A percentile compares a stretch with the other conserved stretches of the same genome.
These are phyloP conservation scores for Nemania abortiva DNA, from an alignment of 2,329 filamentous ascomycete genomes.

Conservation along the genomic window DNA sequence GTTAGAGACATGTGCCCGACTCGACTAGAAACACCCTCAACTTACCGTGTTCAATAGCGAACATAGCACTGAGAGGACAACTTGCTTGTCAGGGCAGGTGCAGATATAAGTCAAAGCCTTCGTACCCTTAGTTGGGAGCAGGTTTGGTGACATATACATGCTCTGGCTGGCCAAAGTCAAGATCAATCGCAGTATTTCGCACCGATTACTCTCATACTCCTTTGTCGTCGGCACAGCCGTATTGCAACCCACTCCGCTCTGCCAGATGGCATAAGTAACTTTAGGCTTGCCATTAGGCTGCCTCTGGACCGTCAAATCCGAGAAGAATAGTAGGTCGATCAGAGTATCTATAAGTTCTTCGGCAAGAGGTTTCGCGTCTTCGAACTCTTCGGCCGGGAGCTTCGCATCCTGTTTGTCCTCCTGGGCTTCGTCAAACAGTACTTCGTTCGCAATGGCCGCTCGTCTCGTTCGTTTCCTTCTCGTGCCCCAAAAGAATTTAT, in stretches of 20 bases:
- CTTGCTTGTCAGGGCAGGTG: slow-evolving; percentile 88
- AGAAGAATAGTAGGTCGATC: slow-evolving; percentile 90
- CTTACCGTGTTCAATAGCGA: slow-evolving; percentile 92
- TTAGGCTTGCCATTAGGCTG: slow-evolving; percentile 79
- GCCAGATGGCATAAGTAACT: slow-evolving; percentile 95
- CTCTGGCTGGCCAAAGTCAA: slow-evolving; percentile 89
- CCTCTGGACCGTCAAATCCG: slow-evolving; percentile 85
- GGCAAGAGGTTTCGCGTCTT: slow-evolving; percentile 86
- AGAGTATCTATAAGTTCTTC: slow-evolving; percentile 94
- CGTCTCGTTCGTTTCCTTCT: slow-evolving; percentile 77
- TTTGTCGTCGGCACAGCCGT: slow-evolving; percentile 87
- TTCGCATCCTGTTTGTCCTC: slow-evolving; percentile 63
- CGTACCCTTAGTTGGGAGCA: slow-evolving; percentile 85
- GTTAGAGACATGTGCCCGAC: slow-evolving; percentile 1
- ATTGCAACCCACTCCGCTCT: slow-evolving; percentile 96
- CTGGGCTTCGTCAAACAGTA: slow-evolving; percentile 84
- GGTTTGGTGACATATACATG: slow-evolving; percentile 87
- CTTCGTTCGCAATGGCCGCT: slow-evolving; percentile 75
- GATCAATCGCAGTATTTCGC: slow-evolving; percentile 87
- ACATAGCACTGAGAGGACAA: slow-evolving; percentile 89
- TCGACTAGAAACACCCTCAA: slow-evolving; percentile 38
- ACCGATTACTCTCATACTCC: slow-evolving; percentile 92
- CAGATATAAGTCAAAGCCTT: slow-evolving; percentile 89
- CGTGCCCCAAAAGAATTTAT: slow-evolving; percentile 90
- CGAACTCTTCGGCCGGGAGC: slow-evolving; percentile 72